Evolutionary conservation across 78 protist species (phyloP), one percentile per base, ranked within the genome.

Genomic region (Mantamonas sphyraenae): DNA sequence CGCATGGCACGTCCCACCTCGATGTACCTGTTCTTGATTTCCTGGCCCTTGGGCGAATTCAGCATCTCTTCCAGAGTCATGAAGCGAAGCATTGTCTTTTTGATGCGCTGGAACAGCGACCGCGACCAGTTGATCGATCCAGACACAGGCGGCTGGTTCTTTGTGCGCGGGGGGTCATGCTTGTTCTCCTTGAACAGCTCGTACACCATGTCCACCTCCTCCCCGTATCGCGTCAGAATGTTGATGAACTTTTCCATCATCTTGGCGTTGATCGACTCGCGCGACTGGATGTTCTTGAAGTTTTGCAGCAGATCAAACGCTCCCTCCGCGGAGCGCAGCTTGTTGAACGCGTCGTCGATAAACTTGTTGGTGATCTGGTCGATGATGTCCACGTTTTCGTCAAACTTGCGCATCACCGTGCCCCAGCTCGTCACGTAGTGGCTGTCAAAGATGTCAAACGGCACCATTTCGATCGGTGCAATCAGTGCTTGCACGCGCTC

Each of bases 121-220:
- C 73, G 50, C 26, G 84, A 70, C 93, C 93, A 92, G 43, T 64
- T n/a, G 65, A 92, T 81, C 22, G 86, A 72, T 16, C 93, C 95
- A 19, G 95, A 84, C 17, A 86, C 64, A 2, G 93, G 92, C 20
- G 97, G 93, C 68, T 79, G 81, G 71, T 82, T 81, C 61, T 68
- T 61, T 3, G 79, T 12, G n/a, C 51, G 30, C 14, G 97, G 97
- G 30, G 97, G 97, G 30, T 31, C 28, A 2, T 65, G 68, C 58
- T 40, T 4, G 37, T 74, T 12, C 24, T 1, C 9, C 20, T 40
- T 1, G 71, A 92, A 92, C 42, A 78, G 62, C 39, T 2, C 26
- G n/a, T 59, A 2, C 43, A 77, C 74, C 16, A 0, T 35, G 37
- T 66, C 76, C 28, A 87, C 50, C 53, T 79, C 84, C 33, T 47